Percentiles rank a stretch among this genome's conserved stretches.
These are phyloP conservation scores for Flueggea neowawraea DNA, from an alignment of 441 rosid species.

Conservation along the genomic window DNA sequence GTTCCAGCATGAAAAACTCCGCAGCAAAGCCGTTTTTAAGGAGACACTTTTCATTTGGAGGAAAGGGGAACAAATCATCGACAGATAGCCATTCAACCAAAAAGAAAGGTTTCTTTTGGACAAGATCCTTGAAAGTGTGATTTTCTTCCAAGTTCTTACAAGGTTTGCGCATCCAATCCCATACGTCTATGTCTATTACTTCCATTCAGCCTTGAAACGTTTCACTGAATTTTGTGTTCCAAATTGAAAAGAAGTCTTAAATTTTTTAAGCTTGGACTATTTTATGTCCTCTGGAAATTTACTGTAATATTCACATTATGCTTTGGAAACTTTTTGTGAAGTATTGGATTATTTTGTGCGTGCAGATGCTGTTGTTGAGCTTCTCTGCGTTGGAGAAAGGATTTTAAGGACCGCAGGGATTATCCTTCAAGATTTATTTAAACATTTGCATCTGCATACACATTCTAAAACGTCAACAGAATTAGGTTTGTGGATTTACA, in stretches of 20 bases:
- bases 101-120: slow-evolving; percentile 89
- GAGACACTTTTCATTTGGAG: slow-evolving; percentile 80
- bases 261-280: no score
- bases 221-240: no score
- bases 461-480: slow-evolving; percentile 17
- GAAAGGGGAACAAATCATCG: slow-evolving; percentile 49
- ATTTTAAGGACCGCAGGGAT: slow-evolving; percentile 10
- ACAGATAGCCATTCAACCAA: slow-evolving; percentile 42
- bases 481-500: slow-evolving; percentile 22
- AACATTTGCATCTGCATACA: slow-evolving; percentile 22
- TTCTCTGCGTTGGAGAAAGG: slow-evolving; percentile 19
- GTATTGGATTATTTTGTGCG: not conserved
- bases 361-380: slow-evolving; percentile 26
- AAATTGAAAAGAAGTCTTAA: no score
- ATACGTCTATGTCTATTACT: not conserved
- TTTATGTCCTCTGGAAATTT: no score
- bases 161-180: slow-evolving; percentile 30
- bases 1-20: slow-evolving; percentile 70
- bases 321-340: not conserved
- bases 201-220: no score
- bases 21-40: slow-evolving; percentile 58
- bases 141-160: slow-evolving; percentile 19
- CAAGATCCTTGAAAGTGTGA: slow-evolving; percentile 75
- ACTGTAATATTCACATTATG: not conserved
- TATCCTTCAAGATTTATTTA: slow-evolving; percentile 10